Percentiles rank a stretch among this genome's conserved stretches.
phyloP scores from a whole-genome alignment of 495 filamentous ascomycete genomes.

The Penicillium coffeae region DNA sequence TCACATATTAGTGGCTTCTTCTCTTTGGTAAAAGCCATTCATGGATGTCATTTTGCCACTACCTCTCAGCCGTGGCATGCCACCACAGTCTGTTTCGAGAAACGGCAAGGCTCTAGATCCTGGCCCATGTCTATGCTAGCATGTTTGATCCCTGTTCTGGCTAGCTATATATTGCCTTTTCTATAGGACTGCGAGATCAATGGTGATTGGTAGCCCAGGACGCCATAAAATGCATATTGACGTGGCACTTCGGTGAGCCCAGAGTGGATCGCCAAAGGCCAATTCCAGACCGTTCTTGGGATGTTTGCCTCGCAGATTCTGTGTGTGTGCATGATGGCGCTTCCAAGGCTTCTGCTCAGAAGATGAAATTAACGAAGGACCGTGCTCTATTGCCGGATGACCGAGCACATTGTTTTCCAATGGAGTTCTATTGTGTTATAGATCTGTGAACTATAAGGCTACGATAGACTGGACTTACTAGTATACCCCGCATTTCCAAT shows the following conservation, averaged over 20 bases:
- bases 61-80: too few species aligned
- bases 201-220: background rate
- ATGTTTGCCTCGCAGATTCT: background rate
- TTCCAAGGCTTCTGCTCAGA: background rate
- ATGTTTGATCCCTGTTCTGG: background rate
- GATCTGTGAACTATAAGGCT: too few species aligned
- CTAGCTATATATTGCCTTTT: background rate
- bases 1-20: too few species aligned
- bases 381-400: background rate
- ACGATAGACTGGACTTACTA: too few species aligned
- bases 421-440: too few species aligned
- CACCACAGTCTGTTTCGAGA: too few species aligned
- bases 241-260: background rate
- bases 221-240: background rate
- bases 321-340: background rate
- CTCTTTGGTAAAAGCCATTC: too few species aligned
- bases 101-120: background rate
- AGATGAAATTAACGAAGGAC: background rate
- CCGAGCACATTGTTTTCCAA: too few species aligned
- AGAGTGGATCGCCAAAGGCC: background rate
- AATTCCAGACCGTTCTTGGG: background rate
- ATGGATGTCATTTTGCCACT: too few species aligned
- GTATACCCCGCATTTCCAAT: too few species aligned
- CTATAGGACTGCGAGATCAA: background rate
- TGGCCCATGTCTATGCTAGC: background rate